Base-by-base conservation (phyloP, 2,329 filamentous ascomycete genomes). In the Xylariaceae sp. region DNA sequence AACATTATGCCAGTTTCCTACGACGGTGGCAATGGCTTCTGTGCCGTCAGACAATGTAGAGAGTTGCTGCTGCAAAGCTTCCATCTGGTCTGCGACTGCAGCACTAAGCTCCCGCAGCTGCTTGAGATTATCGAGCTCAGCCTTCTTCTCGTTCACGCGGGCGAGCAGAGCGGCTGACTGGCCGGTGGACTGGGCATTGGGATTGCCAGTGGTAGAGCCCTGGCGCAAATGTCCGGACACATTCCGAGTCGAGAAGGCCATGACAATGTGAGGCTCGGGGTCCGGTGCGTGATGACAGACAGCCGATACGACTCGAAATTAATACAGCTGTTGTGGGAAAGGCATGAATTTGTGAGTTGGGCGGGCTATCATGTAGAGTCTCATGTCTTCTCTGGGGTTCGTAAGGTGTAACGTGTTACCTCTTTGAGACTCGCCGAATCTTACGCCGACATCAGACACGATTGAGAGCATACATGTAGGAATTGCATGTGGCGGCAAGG, bases 1-100 rank as follows among this genome's bases (percentile, higher is more conserved):
- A 56, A 95, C 89, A 60, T 89, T 91, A 68, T 91, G 86, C 89
- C 89, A 95, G 67, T 94, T 95, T 46, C 85, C 81, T 65, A 95
- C 75, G 18, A 95, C 89, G n/a, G 85, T 80, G 36, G 89, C 89
- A 62, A 95, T 89, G 87, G 86, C 86, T 79, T 94, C 87, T 30
- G 89, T 94, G 12, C 89, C 89, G 60, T 90, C 83, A 1, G 87
- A 88, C 22, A 95, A 69, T 0, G 89, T 95, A 12, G 78, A 76
- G 9, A 95, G 72, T 67, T 90, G 92, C 63, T 87, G 81, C 61
- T 91, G 87, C 46, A 95, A 69, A 53, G 83, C 82, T 65, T 91
- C 85, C 87, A 95, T 94, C 67, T 94, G 89, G 38, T 80, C 78
- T 39, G 89, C 89, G 32, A 92, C 77, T 2, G 85, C 87, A 18